phyloP scores from a whole-genome alignment of 768 basidiomycete species.

The Rhizopogon roseolus region DNA sequence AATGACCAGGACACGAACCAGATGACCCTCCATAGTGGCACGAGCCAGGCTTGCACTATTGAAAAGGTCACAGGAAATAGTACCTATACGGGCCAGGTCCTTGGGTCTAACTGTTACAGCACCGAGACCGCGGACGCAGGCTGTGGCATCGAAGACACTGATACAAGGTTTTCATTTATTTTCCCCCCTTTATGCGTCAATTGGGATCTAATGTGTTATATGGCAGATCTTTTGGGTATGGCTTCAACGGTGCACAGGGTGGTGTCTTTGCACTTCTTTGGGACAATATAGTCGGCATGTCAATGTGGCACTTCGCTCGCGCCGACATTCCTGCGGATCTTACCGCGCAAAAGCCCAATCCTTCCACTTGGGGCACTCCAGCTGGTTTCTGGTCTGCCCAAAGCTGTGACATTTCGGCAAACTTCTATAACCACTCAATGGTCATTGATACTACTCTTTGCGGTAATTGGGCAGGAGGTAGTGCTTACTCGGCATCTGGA shows the following conservation, averaged over 20 bases:
- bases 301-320: slow-evolving; percentile 52
- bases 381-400: slow-evolving; percentile 45
- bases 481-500: slow-evolving; percentile 22
- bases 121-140: slow-evolving; percentile 37
- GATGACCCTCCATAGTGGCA: slow-evolving; percentile 59
- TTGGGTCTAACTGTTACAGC: slow-evolving; percentile 36
- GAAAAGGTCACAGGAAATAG: slow-evolving; percentile 8
- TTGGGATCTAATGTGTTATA: slow-evolving; percentile 29
- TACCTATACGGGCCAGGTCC: slow-evolving; percentile 17
- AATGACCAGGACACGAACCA: slow-evolving; percentile 55
- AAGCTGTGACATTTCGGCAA: slow-evolving; percentile 42
- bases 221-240: slow-evolving; percentile 34
- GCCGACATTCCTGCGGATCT: slow-evolving; percentile 50
- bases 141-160: slow-evolving; percentile 43
- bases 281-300: slow-evolving; percentile 42
- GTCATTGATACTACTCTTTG: slow-evolving; percentile 35
- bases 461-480: slow-evolving; percentile 22
- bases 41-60: slow-evolving; percentile 33
- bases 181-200: slow-evolving; percentile 7
- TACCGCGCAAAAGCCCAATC: slow-evolving; percentile 37
- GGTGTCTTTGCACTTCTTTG: slow-evolving; percentile 58
- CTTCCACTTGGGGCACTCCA: slow-evolving; percentile 47
- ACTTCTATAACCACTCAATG: slow-evolving; percentile 51
- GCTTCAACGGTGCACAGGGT: slow-evolving; percentile 32
- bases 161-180: slow-evolving; percentile 8